A percentile compares a stretch with the other conserved stretches of the same genome.
These are phyloP conservation scores for Posidonia oceanica DNA, from an alignment of 116 monocot genomes.

Conservation along the genomic window DNA sequence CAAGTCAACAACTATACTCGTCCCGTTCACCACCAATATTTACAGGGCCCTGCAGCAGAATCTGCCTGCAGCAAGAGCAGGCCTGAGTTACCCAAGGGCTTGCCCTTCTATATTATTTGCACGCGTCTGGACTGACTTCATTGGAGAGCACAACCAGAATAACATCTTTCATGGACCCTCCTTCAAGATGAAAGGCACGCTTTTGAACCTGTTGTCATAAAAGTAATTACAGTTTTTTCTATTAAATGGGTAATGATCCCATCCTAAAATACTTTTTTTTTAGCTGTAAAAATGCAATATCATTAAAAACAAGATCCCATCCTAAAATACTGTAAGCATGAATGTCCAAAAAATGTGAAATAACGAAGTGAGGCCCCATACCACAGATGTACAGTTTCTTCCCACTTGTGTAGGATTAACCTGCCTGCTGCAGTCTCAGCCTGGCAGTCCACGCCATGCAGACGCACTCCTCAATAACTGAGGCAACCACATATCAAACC, in stretches of 20 bases:
- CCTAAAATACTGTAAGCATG: not conserved
- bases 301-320: not conserved
- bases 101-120: not conserved
- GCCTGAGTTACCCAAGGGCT: not conserved
- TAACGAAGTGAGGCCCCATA: too few species aligned
- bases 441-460: not conserved
- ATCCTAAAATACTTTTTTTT: not conserved
- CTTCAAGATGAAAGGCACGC: too few species aligned
- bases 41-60: not conserved
- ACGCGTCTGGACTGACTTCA: not conserved
- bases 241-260: not conserved
- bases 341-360: not conserved
- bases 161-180: too few species aligned
- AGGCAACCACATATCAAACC: not conserved
- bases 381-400: too few species aligned
- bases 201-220: not conserved
- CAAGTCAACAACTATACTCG: not conserved
- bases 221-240: too few species aligned
- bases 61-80: not conserved
- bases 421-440: not conserved
- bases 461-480: not conserved
- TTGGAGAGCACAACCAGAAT: not conserved
- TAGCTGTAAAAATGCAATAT: too few species aligned
- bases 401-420: not conserved
- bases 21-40: constrained; percentile 2